Conservation (phyloP, 495 filamentous ascomycete species). For the Penicillium riverlandense region DNA sequence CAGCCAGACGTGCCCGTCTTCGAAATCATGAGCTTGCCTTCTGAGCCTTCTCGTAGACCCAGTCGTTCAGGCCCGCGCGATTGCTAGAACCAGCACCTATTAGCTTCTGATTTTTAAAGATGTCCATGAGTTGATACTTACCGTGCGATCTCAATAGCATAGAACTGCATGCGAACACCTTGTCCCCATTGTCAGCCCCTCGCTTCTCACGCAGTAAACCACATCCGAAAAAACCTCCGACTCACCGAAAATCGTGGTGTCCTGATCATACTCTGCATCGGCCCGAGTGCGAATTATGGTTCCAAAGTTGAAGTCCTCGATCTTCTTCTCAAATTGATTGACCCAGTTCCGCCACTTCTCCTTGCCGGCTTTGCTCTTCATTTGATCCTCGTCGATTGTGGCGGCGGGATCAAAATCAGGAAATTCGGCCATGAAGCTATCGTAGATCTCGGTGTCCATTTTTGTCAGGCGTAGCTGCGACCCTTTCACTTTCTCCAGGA, state of each 20-base stretch:
- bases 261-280: conserved; percentile 75
- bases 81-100: conserved; percentile 47
- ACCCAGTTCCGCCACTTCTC: conserved; percentile 94
- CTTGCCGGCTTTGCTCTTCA: conserved; percentile 98
- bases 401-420: conserved; percentile 81
- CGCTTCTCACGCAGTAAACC: too few species aligned
- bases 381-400: conserved; percentile 80
- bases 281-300: conserved; percentile 79
- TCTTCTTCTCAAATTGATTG: conserved; percentile 83
- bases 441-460: conserved; percentile 89
- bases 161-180: conserved; percentile 88
- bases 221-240: background rate
- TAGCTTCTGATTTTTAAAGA: background rate
- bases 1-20: background rate
- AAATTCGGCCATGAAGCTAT: conserved; percentile 77
- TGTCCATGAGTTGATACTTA: conserved; percentile 20
- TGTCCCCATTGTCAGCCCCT: background rate
- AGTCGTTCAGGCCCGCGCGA: conserved; percentile 83
- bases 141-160: conserved; percentile 92
- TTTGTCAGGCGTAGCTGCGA: conserved; percentile 83
- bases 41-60: conserved; percentile 79
- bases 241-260: conserved; percentile 77
- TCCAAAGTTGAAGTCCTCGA: conserved; percentile 96
- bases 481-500: conserved; percentile 83
- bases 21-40: conserved; percentile 26